Evolutionary conservation across 495 filamentous ascomycete genomes (phyloP), one percentile per base, ranked within the genome.

Genomic region (Pyronema domesticum): DNA sequence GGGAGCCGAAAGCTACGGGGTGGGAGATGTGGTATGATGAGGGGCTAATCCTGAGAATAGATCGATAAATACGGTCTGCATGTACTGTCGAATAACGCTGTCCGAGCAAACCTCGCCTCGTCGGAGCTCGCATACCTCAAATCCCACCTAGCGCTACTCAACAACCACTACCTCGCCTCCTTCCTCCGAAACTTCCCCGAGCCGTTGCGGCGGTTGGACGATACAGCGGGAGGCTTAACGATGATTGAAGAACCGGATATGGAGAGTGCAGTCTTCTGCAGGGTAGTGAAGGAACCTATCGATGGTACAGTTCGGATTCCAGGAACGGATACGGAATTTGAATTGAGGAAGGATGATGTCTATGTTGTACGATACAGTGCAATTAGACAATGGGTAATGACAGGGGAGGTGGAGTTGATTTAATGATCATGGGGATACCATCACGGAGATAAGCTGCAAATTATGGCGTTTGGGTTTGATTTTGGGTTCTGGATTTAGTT

Each of bases 231-330:
- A 1, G 86, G 87, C 1, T 81, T 87, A 54, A 86, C 78, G 69
- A 98, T 98, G 91, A 77, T 98, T 18, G 85, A 93, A 57, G 72
- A 75, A 0, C 91, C 91, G 7, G 93, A 96, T 69, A 66, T 75
- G 51, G 80, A 86, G 42, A 73, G 76, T 40, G 86, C 84, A 14
- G 87, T 95, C 10, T 94, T 98, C 69, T 81, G 86, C 40, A 71
- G 89, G 56, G 78, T 83, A 58, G 69, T 95, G 33, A 74, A 68
- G 34, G 75, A 74, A 18, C 49, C 65, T 23, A 46, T 46, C 65
- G 65, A 67, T 56, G 71, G 61, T 75, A 80, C 39, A 35, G 73
- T 79, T 30, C 69, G 65, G 46, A 71, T 74, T 13, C 64, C 69
- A 55, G 68, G 76, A 61, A 72, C 70, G 51, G 80, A 78, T 68